Base-by-base conservation (phyloP, 306 rosid genomes). In the Trichosanthes truncata region DNA sequence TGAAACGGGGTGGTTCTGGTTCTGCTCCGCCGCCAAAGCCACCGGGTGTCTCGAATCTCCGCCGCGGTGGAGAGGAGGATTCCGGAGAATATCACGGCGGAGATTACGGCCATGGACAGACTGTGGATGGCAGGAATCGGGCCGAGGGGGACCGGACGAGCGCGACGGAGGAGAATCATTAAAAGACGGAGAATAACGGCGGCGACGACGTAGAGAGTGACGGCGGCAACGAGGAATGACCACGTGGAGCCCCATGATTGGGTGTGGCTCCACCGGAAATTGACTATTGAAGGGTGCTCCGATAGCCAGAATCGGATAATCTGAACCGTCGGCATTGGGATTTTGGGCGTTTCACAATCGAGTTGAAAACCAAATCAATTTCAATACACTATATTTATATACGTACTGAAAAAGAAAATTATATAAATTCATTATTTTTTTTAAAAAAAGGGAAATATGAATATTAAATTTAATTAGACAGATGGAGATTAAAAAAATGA, bases 241-340 rank as follows among this genome's bases (percentile, higher is more conserved):
- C 98, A 94, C 23, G 97, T 89, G 73, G 97, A 89, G 14, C 98
- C 97, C 91, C 90, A 93, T 6, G 87, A 88, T 41, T 87, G 91
- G 66, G 89, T 3, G 80, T 83, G 90, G 77, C 87, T 89, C 98
- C 98, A 94, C 0, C 96, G 92, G 90, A 94, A 94, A 0, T 85
- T 81, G 6, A 92, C 91, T 9, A 94, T 92, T 10, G 90, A 56
- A 1, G 98, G 94, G 69, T 92, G 98, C 87, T 94, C 97, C 13
- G 97, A 90, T 4, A 94, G 96, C 84, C 90, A 91, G 86, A 86
- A 90, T 21, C 63, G 78, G 77, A 18, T 33, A 81, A 62, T 7
- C 0, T 20, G 23, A 63, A 31, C 15, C 29, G 23, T 78, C 57
- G 18, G 71, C 80, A 85, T 57, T 62, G 79, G 23, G 25, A 78